Evolutionary conservation across 2,329 filamentous ascomycete species (phyloP).

Genomic region (Talaromyces albobiverticillius): DNA sequence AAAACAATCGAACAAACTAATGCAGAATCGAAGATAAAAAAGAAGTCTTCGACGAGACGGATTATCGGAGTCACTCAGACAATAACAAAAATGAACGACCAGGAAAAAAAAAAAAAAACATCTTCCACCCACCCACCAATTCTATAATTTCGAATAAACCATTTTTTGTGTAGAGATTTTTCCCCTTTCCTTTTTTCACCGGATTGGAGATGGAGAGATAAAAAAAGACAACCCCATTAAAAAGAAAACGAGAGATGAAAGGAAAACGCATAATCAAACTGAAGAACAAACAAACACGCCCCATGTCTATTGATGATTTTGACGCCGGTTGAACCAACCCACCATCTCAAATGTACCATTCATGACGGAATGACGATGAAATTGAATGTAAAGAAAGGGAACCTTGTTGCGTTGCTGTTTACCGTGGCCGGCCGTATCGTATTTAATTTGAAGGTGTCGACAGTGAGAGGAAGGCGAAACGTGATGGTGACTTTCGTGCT

Average conservation of each 20-base stretch:
- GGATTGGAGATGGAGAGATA: too few relatives aligned
- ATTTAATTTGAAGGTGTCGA: constrained; percentile 21
- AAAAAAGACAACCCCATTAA: too few relatives aligned
- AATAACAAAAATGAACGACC: neutral
- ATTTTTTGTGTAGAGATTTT: neutral
- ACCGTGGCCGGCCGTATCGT: constrained; percentile 27
- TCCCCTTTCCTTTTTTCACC: neutral
- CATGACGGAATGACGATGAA: constrained; percentile 28
- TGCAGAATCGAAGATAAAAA: constrained; percentile 5
- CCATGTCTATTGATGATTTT: constrained; percentile 38
- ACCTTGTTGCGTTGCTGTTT: constrained; percentile 9
- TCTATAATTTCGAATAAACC: constrained; percentile 6
- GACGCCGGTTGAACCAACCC: constrained; percentile 40
- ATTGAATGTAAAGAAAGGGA: constrained; percentile 18
- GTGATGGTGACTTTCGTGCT: too few relatives aligned
- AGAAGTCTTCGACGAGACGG: constrained; percentile 1
- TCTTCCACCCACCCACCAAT: constrained; percentile 6
- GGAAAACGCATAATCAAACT: constrained; percentile 11
- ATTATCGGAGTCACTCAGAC: constrained; percentile 1
- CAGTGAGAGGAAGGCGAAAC: too few relatives aligned
- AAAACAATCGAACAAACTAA: neutral
- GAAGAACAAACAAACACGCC: constrained; percentile 30
- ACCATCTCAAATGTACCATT: constrained; percentile 29
- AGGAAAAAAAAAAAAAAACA: neutral
- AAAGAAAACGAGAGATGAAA: neutral